Percentiles rank a stretch among this genome's conserved stretches.
These are phyloP conservation scores for Citrullus mucosospermus DNA, from an alignment of 306 rosid species.

Conservation along the genomic window DNA sequence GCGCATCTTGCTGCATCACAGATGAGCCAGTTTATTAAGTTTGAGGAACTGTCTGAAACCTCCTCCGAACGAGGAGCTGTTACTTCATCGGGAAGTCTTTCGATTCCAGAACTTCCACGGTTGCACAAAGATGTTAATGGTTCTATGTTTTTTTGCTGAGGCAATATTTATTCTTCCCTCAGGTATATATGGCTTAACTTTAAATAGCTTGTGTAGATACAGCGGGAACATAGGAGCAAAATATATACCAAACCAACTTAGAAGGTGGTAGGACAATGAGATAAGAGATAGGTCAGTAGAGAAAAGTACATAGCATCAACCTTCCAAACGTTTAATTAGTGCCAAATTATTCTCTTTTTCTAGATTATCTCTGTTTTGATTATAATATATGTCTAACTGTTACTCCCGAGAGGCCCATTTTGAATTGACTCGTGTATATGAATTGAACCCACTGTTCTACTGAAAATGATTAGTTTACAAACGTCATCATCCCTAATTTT, in stretches of 20 bases:
- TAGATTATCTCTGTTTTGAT: neutral
- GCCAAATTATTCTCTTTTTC: neutral
- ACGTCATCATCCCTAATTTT: neutral
- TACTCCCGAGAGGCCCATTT: neutral
- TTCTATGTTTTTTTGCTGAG: slow-evolving; percentile 82
- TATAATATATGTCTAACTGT: neutral
- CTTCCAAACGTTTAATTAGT: neutral
- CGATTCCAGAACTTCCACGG: slow-evolving; percentile 59
- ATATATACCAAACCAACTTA: neutral
- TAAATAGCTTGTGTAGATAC: neutral
- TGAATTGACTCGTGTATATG: neutral
- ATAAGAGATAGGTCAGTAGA: neutral
- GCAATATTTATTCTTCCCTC: neutral
- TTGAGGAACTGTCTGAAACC: slow-evolving; percentile 44
- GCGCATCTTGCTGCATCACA: slow-evolving; percentile 88
- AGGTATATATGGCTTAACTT: neutral
- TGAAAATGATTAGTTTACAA: neutral
- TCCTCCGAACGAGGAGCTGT: slow-evolving; percentile 19
- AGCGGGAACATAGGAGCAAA: neutral
- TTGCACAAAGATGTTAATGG: slow-evolving; percentile 32
- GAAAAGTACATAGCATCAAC: neutral
- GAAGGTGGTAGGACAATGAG: neutral
- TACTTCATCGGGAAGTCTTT: slow-evolving; percentile 19
- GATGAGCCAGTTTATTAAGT: slow-evolving; percentile 55
- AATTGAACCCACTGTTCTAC: neutral